Evolutionary conservation across 257 asterid species (phyloP), one percentile per base, ranked within the genome.

Genomic region (Gentiana dahurica): DNA sequence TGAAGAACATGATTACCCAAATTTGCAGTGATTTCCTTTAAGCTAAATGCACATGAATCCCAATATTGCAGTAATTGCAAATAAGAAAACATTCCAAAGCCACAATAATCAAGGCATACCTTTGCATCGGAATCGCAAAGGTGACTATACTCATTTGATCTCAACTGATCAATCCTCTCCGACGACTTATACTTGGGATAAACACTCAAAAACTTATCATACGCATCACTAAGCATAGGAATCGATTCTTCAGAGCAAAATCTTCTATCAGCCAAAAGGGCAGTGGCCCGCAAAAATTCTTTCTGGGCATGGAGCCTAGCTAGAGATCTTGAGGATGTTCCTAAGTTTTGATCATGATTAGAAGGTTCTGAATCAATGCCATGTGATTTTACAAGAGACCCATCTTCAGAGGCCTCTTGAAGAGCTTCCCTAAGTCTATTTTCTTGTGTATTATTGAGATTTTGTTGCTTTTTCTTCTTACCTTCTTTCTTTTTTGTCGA

Each of bases 61-160:
- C 74, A 68, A 47, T 64, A 60, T 35, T 68, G 65, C 15, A 72
- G 53, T 9, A 71, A 63, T 51, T 72, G 77, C 63, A 54, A 49
- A 33, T 43, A 68, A 12, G 77, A 72, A 58, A 72, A 68, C 64
- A 68, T 55, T 12, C 77, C 77, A 53, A 64, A 72, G 32, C 77
- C 77, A 68, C 77, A 72, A 61, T 72, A 72, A 64, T 72, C 74
- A 60, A 72, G 77, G 53, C 74, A 72, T 72, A 72, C 77, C 71
- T 72, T 72, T 4, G 74, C 61, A 38, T 53, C 60, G 8, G 53
- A 32, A 15, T 57, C 73, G 56, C 59, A 63, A 7, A 68, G 59
- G 39, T 68, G 73, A 38, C 55, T 24, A 45, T 72, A 68, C 63
- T 72, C 77, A 34, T 67, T 59, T 60, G 67, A 56, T 51, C 77